Percentiles rank a stretch among this genome's conserved stretches.
Conservation (phyloP, 768 basidiomycete genomes). For the Lactifluus volemus region DNA sequence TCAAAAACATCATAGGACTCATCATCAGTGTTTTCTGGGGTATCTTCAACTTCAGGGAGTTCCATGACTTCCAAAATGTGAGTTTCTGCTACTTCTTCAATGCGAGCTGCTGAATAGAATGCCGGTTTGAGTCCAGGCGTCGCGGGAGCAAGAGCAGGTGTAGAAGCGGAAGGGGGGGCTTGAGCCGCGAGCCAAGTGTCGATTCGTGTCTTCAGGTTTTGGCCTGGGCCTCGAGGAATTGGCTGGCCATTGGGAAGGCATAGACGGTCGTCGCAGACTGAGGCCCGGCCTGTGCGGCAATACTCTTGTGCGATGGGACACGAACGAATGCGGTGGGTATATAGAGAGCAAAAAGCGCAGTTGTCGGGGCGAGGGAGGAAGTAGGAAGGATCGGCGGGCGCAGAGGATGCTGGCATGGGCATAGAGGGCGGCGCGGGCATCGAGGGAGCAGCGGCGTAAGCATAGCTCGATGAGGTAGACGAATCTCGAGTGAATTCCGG, state of each 20-base stretch:
- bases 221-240: neutral
- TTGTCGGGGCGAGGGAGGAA: neutral
- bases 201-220: neutral
- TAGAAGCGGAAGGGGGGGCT: neutral
- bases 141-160: too few species aligned
- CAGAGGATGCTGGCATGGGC: too few species aligned
- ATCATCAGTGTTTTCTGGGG: neutral
- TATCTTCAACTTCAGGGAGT: neutral
- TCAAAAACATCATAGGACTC: neutral
- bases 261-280: neutral
- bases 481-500: too few species aligned
- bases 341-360: neutral
- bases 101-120: too few species aligned
- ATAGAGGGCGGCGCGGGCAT: too few species aligned
- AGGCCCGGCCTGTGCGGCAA: neutral
- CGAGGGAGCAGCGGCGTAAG: too few species aligned
- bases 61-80: too few species aligned
- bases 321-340: neutral
- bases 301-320: neutral
- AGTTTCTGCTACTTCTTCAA: too few species aligned
- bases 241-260: neutral
- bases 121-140: too few species aligned
- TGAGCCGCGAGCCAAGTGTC: neutral
- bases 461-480: too few species aligned
- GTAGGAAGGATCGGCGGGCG: too few species aligned